Conservation (phyloP, 768 basidiomycete genomes). For the Tulasnella sp. region DNA sequence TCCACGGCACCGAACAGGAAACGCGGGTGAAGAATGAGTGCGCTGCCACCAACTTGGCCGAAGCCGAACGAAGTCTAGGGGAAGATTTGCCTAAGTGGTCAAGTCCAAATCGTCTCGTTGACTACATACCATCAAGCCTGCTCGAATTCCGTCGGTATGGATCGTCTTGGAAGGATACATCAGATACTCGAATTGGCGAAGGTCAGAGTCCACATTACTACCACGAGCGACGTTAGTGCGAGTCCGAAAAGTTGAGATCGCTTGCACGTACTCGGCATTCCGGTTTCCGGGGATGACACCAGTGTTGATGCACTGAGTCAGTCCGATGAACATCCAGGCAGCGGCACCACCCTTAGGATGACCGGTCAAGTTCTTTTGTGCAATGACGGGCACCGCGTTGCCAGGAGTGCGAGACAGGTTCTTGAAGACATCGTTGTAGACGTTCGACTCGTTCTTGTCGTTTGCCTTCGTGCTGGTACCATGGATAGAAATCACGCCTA, state of each 20-base stretch:
- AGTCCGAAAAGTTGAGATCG: conserved; percentile 25
- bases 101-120: background rate
- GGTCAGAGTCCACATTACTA: conserved; percentile 90
- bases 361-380: conserved; percentile 95
- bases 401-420: conserved; percentile 83
- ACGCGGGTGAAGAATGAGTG: conserved; percentile 83
- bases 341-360: conserved; percentile 99
- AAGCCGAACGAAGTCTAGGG: conserved; percentile 94
- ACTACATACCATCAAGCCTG: conserved; percentile 71
- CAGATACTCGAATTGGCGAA: conserved; percentile 82
- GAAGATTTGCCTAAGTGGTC: background rate
- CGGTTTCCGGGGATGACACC: conserved; percentile 93
- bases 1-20: conserved; percentile 83
- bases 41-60: conserved; percentile 95
- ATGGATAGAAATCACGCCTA: conserved; percentile 75
- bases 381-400: conserved; percentile 95
- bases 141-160: conserved; percentile 86
- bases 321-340: conserved; percentile 92
- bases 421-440: conserved; percentile 95
- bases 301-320: conserved; percentile 76
- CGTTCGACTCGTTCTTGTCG: conserved; percentile 95
- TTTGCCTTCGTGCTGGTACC: conserved; percentile 86
- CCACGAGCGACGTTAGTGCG: conserved; percentile 25
- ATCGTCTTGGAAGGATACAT: conserved; percentile 98
- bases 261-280: conserved; percentile 79